phyloP scores from a whole-genome alignment of 306 rosid species.

The Ormosia emarginata region DNA sequence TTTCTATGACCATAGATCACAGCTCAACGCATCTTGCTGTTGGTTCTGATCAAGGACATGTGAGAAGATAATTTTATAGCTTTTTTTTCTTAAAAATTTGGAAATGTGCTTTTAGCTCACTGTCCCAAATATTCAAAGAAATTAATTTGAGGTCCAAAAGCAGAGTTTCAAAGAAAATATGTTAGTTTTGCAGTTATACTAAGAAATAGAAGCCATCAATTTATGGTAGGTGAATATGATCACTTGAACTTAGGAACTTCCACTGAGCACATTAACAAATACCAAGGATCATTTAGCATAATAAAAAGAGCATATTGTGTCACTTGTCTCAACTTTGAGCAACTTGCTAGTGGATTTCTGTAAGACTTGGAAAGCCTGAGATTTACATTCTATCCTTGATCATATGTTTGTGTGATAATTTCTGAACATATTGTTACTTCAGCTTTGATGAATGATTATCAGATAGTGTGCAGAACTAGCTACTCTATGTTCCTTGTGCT shows the following conservation, averaged over 20 bases:
- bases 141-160: not conserved
- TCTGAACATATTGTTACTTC: not conserved
- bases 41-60: constrained; percentile 90
- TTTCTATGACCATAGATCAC: constrained; percentile 47
- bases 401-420: not conserved
- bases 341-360: not conserved
- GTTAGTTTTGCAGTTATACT: not conserved
- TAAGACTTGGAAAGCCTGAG: not conserved
- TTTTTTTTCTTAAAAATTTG: not conserved
- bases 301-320: not conserved
- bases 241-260: not conserved
- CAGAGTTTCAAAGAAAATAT: not conserved
- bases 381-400: not conserved
- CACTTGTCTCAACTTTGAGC: not conserved
- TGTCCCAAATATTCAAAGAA: not conserved
- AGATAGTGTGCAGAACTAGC: not conserved
- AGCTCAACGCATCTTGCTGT: constrained; percentile 65
- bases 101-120: not conserved
- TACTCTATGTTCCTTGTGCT: constrained; percentile 6
- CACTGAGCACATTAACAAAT: not conserved
- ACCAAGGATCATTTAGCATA: not conserved
- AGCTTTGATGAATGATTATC: not conserved
- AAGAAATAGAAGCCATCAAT: constrained; percentile 7
- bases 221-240: not conserved
- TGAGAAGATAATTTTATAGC: constrained; percentile 47